Evolutionary conservation across 305 asterid genomes (phyloP), one percentile per base, ranked within the genome.

Genomic region (Nicotiana rustica): DNA sequence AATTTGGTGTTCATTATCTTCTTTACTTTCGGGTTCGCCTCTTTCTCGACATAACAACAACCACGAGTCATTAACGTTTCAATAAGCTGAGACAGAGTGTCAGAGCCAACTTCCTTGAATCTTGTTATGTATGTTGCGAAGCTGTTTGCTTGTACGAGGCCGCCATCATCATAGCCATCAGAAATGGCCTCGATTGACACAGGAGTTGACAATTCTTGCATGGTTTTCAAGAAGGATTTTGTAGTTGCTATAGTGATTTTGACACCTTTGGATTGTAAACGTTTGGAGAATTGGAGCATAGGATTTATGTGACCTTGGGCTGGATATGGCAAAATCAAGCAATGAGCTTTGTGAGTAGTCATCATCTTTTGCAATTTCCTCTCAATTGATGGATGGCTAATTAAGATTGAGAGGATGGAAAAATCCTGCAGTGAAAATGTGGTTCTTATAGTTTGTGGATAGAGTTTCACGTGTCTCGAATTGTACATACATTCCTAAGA

Each of bases 121-220:
- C 49, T 33, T 25, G 19, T 82, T 64, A 49, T 52, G 83, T 79
- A 92, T 9, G 67, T 89, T 1, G 59, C 85, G 12, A 70, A 2
- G 77, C 69, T 67, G 31, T 21, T 85, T 3, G 94, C 94, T 10
- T 85, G 66, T 0, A 80, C 87, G 3, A 81, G 73, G 15, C 95
- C 92, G 4, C 90, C 90, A 0, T 85, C 87, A 57, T 91, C 96
- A 70, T 85, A 85, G 1, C 94, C 96, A 83, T 90, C 93, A 60
- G 96, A 92, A 44, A 92, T 88, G 2, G 91, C 77, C 75, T 67
- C 78, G 0, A 85, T 62, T 31, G 89, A 62, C 57, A 90, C 21
- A 0, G 80, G 57, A 56, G 57, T 12, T 2, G 85, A 19, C 2
- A 66, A 38, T 9, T 81, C 77, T 56, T 60, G 68, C 41, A 84